Conservation (phyloP, 768 basidiomycete species). For the Boletus coccyginus region DNA sequence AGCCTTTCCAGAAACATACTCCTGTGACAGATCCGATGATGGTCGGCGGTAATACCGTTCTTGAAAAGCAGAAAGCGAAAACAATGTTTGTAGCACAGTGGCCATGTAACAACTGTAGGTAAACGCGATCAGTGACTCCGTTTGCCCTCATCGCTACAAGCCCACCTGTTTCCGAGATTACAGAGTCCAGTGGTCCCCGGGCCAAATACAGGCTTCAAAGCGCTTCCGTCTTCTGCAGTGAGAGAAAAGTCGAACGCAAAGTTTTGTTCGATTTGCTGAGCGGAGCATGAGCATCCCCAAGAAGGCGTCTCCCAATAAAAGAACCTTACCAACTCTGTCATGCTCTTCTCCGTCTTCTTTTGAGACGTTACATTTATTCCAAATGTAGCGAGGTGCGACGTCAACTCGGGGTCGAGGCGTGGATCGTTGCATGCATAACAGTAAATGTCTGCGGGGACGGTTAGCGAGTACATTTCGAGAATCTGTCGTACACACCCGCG, state of each 20-base stretch:
- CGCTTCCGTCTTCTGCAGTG: constrained; percentile 80
- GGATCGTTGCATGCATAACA: constrained; percentile 91
- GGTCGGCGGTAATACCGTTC: constrained; percentile 55
- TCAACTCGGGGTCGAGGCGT: constrained; percentile 71
- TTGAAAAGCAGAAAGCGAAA: constrained; percentile 77
- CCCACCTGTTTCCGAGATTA: constrained; percentile 89
- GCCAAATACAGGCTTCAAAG: constrained; percentile 86
- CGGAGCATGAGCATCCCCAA: neutral
- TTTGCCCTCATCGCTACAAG: neutral
- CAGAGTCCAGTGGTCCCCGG: constrained; percentile 84
- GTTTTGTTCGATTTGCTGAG: constrained; percentile 94
- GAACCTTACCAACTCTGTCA: constrained; percentile 82
- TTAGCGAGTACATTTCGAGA: neutral
- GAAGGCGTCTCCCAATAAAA: neutral
- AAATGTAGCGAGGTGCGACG: constrained; percentile 71
- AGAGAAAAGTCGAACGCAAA: constrained; percentile 92
- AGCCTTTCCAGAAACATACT: constrained; percentile 31
- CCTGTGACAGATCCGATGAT: constrained; percentile 6
- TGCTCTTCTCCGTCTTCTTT: constrained; percentile 92
- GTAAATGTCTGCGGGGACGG: constrained; percentile 64
- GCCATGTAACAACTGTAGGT: constrained; percentile 90
- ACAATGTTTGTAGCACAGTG: constrained; percentile 83
- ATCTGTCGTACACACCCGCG: constrained; percentile 56
- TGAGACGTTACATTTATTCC: constrained; percentile 83
- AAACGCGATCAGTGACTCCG: neutral